phyloP scores from a whole-genome alignment of 805 yeast species.

The Yarrowia yakushimensis region DNA sequence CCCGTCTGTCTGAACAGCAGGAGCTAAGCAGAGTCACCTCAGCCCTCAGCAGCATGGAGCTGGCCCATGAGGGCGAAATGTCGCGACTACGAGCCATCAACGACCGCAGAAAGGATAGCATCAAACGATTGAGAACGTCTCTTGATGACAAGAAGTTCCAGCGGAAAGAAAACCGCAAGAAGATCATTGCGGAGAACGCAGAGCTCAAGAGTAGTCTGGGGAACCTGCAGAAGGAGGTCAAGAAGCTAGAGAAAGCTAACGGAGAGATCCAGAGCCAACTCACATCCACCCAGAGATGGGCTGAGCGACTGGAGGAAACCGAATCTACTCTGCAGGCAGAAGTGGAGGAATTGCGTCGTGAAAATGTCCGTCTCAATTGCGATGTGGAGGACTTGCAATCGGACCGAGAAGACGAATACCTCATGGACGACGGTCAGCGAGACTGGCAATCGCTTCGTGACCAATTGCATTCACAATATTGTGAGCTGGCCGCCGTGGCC shows the following conservation, averaged over 20 bases:
- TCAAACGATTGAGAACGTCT: not conserved
- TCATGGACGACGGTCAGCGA: conserved; percentile 3
- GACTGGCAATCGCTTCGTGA: conserved; percentile 15
- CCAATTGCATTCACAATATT: conserved; percentile 6
- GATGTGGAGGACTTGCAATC: conserved; percentile 14
- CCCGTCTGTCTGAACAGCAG: not conserved
- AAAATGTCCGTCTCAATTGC: conserved; percentile 11
- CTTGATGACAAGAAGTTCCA: conserved; percentile 13
- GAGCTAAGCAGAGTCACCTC: not conserved
- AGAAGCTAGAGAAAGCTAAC: conserved; percentile 2
- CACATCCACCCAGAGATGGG: not conserved
- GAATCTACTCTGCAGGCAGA: not conserved
- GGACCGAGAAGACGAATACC: conserved; percentile 12
- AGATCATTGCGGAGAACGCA: conserved; percentile 3
- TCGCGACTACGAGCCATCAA: not conserved
- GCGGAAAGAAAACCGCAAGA: conserved; percentile 8
- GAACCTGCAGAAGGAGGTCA: not conserved
- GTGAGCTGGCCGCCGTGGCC: conserved; percentile 10
- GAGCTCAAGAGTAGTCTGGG: not conserved
- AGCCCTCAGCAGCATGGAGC: not conserved
- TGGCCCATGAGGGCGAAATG: not conserved
- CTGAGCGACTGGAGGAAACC: not conserved
- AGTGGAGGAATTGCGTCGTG: not conserved
- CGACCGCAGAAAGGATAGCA: conserved; percentile 2
- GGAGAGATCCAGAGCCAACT: conserved; percentile 13